phyloP scores from a whole-genome alignment of 305 asterid genomes.

The Fraxinus nigra region DNA sequence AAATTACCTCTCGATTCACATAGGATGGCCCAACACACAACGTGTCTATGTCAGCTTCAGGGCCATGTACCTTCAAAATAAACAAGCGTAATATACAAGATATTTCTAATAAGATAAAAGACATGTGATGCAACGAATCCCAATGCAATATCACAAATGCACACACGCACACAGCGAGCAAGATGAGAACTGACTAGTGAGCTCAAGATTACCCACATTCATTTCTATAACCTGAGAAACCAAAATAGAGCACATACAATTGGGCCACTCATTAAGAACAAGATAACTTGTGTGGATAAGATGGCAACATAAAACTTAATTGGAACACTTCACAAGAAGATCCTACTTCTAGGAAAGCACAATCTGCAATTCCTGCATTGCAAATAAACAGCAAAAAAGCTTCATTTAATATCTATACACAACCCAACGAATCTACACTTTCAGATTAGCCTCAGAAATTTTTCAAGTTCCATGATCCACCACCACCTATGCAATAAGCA shows the following conservation, averaged over 20 bases:
- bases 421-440: background rate
- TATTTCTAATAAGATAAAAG: background rate
- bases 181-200: background rate
- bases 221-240: background rate
- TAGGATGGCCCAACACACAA: constrained; percentile 93
- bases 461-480: background rate
- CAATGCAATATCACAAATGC: background rate
- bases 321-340: background rate
- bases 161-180: background rate
- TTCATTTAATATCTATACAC: background rate
- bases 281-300: background rate
- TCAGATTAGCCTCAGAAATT: background rate
- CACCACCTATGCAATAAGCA: background rate
- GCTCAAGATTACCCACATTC: background rate
- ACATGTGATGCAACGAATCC: background rate
- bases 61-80: constrained; percentile 74
- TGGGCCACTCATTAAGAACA: background rate
- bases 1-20: constrained; percentile 65
- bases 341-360: constrained; percentile 1
- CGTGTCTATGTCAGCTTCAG: constrained; percentile 93
- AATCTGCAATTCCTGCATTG: background rate
- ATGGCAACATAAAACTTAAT: background rate
- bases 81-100: background rate
- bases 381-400: background rate
- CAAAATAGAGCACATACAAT: background rate